phyloP scores from a whole-genome alignment of 371 early-diverging fungal genomes.

The Mucor lusitanicus region DNA sequence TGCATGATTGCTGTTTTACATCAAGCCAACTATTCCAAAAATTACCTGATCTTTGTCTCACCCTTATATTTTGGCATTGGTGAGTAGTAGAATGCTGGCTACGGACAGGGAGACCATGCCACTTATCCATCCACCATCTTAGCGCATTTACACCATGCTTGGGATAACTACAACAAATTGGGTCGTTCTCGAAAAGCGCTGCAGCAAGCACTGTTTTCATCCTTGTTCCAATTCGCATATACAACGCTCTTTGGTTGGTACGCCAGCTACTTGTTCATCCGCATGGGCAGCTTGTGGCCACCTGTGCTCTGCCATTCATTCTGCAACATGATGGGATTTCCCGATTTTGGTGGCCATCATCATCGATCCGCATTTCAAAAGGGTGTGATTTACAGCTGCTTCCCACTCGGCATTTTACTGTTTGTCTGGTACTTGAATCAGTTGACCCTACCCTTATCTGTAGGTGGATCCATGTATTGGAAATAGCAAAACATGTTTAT shows the following conservation, averaged over 20 bases:
- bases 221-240: slow-evolving; percentile 61
- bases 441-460: slow-evolving; percentile 5
- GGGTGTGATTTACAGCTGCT: slow-evolving; percentile 18
- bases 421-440: slow-evolving; percentile 13
- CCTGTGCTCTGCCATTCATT: slow-evolving; percentile 58
- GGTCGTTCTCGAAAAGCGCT: slow-evolving; percentile 40
- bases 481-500: not conserved
- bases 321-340: slow-evolving; percentile 73
- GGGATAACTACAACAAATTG: slow-evolving; percentile 45
- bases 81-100: slow-evolving; percentile 15
- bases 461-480: slow-evolving; percentile 22
- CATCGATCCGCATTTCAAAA: slow-evolving; percentile 15
- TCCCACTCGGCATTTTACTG: slow-evolving; percentile 15
- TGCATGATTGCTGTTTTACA: slow-evolving; percentile 58
- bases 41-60: slow-evolving; percentile 46
- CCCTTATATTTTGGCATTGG: slow-evolving; percentile 73
- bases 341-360: slow-evolving; percentile 38
- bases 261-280: slow-evolving; percentile 58
- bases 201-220: slow-evolving; percentile 31
- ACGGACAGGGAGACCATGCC: too few relatives aligned
- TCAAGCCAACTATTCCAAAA: slow-evolving; percentile 38
- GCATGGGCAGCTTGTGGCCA: slow-evolving; percentile 46
- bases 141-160: slow-evolving; percentile 64
- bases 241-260: slow-evolving; percentile 76
- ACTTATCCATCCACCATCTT: not conserved